Base-by-base conservation (phyloP, 2,329 filamentous ascomycete genomes). In the Venturia pyrina region DNA sequence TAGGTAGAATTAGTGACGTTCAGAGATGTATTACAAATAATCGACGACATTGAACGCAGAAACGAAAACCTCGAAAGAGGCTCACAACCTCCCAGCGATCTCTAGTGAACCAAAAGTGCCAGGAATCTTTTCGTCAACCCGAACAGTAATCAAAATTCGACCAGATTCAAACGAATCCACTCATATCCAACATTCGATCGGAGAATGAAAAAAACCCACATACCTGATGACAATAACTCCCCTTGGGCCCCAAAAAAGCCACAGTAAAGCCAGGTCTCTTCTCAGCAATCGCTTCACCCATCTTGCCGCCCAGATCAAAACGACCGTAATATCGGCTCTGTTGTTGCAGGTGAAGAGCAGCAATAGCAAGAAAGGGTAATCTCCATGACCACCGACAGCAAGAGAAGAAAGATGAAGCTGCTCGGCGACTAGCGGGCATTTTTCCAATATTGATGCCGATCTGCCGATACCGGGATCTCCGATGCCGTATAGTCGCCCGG, bases 181-280 rank as follows among this genome's bases (percentile, higher is more conserved):
- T 24, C 34, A 61, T 40, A 17, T 57, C 11, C n/a, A 40, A 37
- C 13, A 19, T 11, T 50, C 13, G 19, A n/a, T 3, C 34, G 41
- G 15, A 21, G 21, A n/a, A 15, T 21, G 19, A 17, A 17, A 5
- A 17, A 44, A 44, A 44, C 10, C 24, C 15, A 37, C 66, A 21
- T 66, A 67, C 66, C 66, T 67, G 66, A 61, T 68, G 66, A 34
- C 65, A 64, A 53, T 64, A 68, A 57, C 53, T 44, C 13, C 44
- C 66, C n/a, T 57, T 56, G 2, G 66, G 66, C 34, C 66, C 66
- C 24, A 68, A 44, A 63, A 65, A 68, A 21, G 65, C 66, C 46
- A 68, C 65, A 19, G 53, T 37, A 37, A 59, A 59, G 48, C 48
- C 48, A 21, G 3, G 17, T 7, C 19, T n/a, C 44, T 1, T 6